Percentiles rank a stretch among this genome's conserved stretches.
These are phyloP conservation scores for Chiua virens DNA, from an alignment of 768 basidiomycete species.

Conservation along the genomic window DNA sequence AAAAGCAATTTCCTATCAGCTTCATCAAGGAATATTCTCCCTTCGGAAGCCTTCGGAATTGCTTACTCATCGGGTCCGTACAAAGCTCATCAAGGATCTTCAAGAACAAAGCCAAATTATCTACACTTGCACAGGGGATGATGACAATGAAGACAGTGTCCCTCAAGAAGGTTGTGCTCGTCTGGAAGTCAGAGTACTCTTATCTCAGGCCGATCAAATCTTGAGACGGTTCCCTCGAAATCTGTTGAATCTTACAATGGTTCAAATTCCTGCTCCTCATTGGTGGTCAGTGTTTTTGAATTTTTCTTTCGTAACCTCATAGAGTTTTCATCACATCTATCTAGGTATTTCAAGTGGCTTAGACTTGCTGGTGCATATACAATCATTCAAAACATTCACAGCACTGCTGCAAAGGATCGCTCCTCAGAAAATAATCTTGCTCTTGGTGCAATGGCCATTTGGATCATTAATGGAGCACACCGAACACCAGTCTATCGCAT, in stretches of 20 bases:
- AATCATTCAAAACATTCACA: neutral
- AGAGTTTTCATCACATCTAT: no score
- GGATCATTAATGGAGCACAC: slow-evolving; percentile 4
- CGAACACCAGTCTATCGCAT: neutral
- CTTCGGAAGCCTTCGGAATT: neutral
- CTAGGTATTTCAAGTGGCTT: slow-evolving; percentile 10
- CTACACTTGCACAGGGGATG: neutral
- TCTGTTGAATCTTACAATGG: neutral
- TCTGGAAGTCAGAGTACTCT: neutral
- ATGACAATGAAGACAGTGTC: neutral
- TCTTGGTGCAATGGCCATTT: slow-evolving; percentile 1
- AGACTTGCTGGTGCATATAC: neutral
- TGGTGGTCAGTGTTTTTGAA: slow-evolving; percentile 3
- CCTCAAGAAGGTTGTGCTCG: neutral
- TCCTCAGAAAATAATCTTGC: neutral
- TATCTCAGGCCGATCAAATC: neutral
- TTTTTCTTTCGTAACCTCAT: no score
- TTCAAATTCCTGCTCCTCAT: neutral
- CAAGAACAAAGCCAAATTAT: neutral
- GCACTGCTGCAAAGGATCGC: neutral
- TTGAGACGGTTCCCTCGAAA: neutral
- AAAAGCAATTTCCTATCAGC: slow-evolving; percentile 8
- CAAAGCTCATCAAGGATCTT: neutral
- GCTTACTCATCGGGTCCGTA: neutral
- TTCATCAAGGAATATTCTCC: neutral